Conservation (phyloP, 331 rosid genomes). For the Phaseolus coccineus region DNA sequence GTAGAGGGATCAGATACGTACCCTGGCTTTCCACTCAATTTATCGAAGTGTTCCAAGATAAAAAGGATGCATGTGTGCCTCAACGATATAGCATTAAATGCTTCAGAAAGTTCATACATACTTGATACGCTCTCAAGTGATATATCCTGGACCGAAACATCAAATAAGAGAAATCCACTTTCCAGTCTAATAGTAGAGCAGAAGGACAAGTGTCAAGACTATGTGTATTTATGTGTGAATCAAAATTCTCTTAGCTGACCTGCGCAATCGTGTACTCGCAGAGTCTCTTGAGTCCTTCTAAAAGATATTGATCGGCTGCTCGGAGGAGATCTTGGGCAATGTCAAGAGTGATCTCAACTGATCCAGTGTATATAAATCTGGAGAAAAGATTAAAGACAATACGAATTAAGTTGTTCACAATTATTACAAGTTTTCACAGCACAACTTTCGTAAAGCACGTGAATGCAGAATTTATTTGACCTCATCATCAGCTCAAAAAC, state of each 20-base stretch:
- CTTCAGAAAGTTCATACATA: slow-evolving; percentile 99
- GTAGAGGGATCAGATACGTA: slow-evolving; percentile 48
- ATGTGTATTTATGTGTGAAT: not conserved
- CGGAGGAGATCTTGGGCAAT: slow-evolving; percentile 98
- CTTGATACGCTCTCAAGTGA: slow-evolving; percentile 88
- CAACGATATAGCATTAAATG: slow-evolving; percentile 87
- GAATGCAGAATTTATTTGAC: slow-evolving; percentile 51
- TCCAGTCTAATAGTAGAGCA: slow-evolving; percentile 26
- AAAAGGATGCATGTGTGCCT: slow-evolving; percentile 93
- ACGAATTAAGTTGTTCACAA: slow-evolving; percentile 37
- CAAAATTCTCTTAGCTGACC: slow-evolving; percentile 56
- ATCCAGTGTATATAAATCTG: slow-evolving; percentile 97
- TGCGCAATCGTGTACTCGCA: slow-evolving; percentile 96
- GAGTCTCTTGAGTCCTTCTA: slow-evolving; percentile 97
- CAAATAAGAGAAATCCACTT: slow-evolving; percentile 31
- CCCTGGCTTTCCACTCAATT: slow-evolving; percentile 92
- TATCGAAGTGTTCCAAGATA: slow-evolving; percentile 90
- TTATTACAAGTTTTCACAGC: slow-evolving; percentile 36
- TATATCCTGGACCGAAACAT: slow-evolving; percentile 69
- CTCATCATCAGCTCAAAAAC: slow-evolving; percentile 99
- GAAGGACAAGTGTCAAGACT: not conserved
- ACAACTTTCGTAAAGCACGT: slow-evolving; percentile 36
- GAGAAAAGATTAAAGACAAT: slow-evolving; percentile 25
- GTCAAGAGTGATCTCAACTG: slow-evolving; percentile 77
- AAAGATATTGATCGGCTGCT: slow-evolving; percentile 99